These are phyloP conservation scores for Xylaria acuta DNA, from an alignment of 495 filamentous ascomycete species.

Conservation along the genomic window DNA sequence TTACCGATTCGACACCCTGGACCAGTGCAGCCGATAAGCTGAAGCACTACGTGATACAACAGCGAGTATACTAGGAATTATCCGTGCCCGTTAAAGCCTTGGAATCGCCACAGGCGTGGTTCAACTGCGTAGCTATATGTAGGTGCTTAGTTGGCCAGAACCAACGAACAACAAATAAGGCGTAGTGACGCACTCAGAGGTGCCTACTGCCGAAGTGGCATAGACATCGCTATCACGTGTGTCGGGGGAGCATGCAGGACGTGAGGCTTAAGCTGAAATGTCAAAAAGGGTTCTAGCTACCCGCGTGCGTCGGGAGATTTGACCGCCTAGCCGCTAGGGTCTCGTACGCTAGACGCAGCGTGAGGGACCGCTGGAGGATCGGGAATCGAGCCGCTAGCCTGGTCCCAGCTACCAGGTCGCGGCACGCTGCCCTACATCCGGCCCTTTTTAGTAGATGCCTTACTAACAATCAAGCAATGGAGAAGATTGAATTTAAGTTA, in stretches of 20 bases:
- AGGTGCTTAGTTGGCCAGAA: no score
- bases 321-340: conserved; percentile 22
- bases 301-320: conserved; percentile 7
- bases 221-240: no score
- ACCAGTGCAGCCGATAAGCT: background rate
- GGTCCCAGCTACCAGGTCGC: conserved; percentile 9
- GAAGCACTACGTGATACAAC: background rate
- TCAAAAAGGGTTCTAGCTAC: background rate
- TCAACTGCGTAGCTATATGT: no score
- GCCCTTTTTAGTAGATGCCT: background rate
- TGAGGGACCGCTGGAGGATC: conserved; percentile 15
- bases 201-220: background rate
- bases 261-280: conserved; percentile 21
- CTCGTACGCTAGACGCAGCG: background rate
- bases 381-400: conserved; percentile 24
- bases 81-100: no score
- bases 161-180: no score
- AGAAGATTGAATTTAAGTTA: no score
- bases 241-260: background rate
- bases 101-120: no score
- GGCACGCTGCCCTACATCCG: background rate
- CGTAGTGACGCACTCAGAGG: background rate
- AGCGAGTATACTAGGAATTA: background rate
- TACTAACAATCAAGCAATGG: no score
- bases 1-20: background rate